Percentiles rank a stretch among this genome's conserved stretches.
Conservation (phyloP, 2,329 filamentous ascomycete species). For the Fusarium avenaceum region DNA sequence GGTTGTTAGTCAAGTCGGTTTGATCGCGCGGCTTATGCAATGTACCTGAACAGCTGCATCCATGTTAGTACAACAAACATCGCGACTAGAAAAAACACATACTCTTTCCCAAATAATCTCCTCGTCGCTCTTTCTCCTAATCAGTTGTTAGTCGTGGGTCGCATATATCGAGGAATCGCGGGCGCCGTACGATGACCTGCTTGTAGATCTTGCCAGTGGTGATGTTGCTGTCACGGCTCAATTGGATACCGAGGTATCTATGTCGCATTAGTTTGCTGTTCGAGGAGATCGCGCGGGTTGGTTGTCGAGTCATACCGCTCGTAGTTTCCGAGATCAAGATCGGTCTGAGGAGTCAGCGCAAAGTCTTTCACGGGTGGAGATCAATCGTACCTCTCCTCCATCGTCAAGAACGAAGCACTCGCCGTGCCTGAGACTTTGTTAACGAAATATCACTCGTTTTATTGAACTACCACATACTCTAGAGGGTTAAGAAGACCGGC, state of each 20-base stretch:
- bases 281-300: not conserved
- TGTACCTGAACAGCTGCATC: constrained; percentile 31
- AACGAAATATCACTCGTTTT: not conserved
- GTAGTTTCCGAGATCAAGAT: constrained; percentile 71
- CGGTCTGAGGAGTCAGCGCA: constrained; percentile 53
- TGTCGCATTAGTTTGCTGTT: not conserved
- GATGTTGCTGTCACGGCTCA: constrained; percentile 92
- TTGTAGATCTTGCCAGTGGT: constrained; percentile 98
- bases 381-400: constrained; percentile 53
- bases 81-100: constrained; percentile 1
- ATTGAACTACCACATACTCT: constrained; percentile 45
- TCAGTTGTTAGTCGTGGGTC: constrained; percentile 3
- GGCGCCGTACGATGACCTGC: constrained; percentile 77
- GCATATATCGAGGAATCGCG: not conserved
- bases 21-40: not conserved
- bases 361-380: not conserved
- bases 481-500: constrained; percentile 51
- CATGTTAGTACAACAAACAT: constrained; percentile 11
- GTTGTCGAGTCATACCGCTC: constrained; percentile 55
- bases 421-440: constrained; percentile 73
- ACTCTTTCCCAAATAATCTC: constrained; percentile 60
- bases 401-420: constrained; percentile 91
- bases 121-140: constrained; percentile 70
- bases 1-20: constrained; percentile 1
- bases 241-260: constrained; percentile 80